phyloP scores from a whole-genome alignment of 148 eudicot genomes.

The Nepenthes gracilis region DNA sequence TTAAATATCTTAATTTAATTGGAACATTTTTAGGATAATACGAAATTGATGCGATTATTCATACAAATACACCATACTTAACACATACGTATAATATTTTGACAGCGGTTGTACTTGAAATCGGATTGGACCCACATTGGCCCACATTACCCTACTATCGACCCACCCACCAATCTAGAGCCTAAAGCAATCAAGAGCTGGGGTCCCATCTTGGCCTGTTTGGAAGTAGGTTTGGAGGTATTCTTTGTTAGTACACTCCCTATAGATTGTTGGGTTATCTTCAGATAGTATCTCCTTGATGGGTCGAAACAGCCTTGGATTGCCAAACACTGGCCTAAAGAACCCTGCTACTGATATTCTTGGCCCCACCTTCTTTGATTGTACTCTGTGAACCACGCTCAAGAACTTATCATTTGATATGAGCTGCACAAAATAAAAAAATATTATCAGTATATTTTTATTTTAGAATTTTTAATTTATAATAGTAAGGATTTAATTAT shows the following conservation, averaged over 20 bases:
- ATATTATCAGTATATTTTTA: no score
- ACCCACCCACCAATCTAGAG: not conserved
- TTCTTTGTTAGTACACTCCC: conserved; percentile 14
- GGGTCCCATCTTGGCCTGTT: conserved; percentile 15
- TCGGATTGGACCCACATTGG: no score
- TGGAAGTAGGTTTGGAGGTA: not conserved
- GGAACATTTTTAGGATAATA: no score
- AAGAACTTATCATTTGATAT: conserved; percentile 20
- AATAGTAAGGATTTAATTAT: no score
- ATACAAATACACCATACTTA: no score
- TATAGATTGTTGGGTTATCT: conserved; percentile 12
- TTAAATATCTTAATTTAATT: no score
- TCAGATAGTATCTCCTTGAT: conserved; percentile 21
- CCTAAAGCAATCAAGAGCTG: conserved; percentile 14
- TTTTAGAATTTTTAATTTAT: no score
- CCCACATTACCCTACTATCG: no score
- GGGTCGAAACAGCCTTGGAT: conserved; percentile 17
- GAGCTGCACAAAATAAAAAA: conserved; percentile 16
- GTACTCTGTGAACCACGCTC: conserved; percentile 28
- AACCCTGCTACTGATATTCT: conserved; percentile 25
- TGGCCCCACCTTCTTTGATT: conserved; percentile 17
- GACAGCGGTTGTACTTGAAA: no score
- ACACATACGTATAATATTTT: no score
- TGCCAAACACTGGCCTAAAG: conserved; percentile 10
- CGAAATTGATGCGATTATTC: no score